Evolutionary conservation across 176 grass and related monocot genomes (phyloP).

Genomic region (Hsuehochloa calcarea): DNA sequence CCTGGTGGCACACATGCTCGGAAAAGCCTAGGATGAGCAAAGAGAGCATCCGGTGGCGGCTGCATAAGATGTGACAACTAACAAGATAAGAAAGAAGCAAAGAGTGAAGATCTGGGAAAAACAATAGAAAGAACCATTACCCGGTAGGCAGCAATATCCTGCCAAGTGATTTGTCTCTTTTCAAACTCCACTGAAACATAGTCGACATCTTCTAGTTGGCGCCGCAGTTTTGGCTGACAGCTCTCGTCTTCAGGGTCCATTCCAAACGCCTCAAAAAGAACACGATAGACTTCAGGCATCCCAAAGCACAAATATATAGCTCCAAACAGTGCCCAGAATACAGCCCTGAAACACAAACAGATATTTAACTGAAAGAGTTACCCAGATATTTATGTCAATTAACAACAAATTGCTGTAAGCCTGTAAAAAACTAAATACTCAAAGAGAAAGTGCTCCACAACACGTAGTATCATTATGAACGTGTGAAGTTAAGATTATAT

Average conservation of each 20-base stretch:
- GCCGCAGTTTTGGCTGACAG: constrained; percentile 86
- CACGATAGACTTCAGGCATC: constrained; percentile 96
- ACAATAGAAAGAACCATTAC: constrained; percentile 38
- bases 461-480: neutral
- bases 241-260: constrained; percentile 91
- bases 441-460: neutral
- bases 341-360: constrained; percentile 56
- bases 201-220: constrained; percentile 96
- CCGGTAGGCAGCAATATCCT: constrained; percentile 86
- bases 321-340: constrained; percentile 98
- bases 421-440: neutral
- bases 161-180: constrained; percentile 73
- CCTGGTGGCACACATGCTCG: constrained; percentile 96
- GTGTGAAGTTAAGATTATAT: neutral
- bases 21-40: constrained; percentile 96
- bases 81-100: constrained; percentile 11
- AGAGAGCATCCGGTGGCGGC: constrained; percentile 92
- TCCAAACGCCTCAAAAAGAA: constrained; percentile 94
- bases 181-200: constrained; percentile 99
- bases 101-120: neutral
- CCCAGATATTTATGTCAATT: neutral
- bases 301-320: constrained; percentile 99
- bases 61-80: constrained; percentile 37
- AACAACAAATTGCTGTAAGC: neutral
- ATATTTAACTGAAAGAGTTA: neutral